These are phyloP conservation scores for Beauveria caledonica DNA, from an alignment of 2,329 filamentous ascomycete genomes.

Conservation along the genomic window DNA sequence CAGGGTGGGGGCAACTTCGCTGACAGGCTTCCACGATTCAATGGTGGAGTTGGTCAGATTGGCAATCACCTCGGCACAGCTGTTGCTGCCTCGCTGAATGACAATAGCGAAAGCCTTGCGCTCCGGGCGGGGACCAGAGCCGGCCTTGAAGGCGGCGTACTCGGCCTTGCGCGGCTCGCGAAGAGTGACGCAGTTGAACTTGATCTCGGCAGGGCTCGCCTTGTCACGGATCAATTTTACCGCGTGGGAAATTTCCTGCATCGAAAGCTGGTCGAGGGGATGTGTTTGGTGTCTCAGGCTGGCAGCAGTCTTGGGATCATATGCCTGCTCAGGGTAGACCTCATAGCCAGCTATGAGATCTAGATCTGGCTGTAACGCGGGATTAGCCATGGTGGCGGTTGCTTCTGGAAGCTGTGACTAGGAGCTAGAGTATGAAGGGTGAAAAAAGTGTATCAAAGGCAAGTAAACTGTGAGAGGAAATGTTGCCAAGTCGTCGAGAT, in stretches of 20 bases:
- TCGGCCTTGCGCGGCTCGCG: slow-evolving; percentile 55
- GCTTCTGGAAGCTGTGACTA: not conserved
- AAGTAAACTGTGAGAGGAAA: not conserved
- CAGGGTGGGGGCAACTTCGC: slow-evolving; percentile 42
- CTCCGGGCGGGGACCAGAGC: slow-evolving; percentile 36
- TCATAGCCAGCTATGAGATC: slow-evolving; percentile 37
- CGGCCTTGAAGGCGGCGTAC: slow-evolving; percentile 53
- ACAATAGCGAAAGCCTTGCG: slow-evolving; percentile 44
- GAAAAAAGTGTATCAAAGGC: not conserved
- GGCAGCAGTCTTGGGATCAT: slow-evolving; percentile 29
- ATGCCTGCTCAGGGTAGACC: slow-evolving; percentile 32
- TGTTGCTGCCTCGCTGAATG: slow-evolving; percentile 29
- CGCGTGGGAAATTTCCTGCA: slow-evolving; percentile 45
- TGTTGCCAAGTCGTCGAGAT: not conserved
- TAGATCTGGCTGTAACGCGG: slow-evolving; percentile 25
- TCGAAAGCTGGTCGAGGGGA: slow-evolving; percentile 42
- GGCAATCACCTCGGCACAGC: slow-evolving; percentile 45
- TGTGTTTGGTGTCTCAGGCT: slow-evolving; percentile 26
- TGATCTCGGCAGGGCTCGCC: slow-evolving; percentile 24
- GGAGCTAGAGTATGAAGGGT: not conserved
- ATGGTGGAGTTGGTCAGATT: slow-evolving; percentile 32
- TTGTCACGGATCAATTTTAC: slow-evolving; percentile 39
- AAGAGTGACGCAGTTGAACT: slow-evolving; percentile 57
- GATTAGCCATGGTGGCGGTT: slow-evolving; percentile 15
- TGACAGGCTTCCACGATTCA: slow-evolving; percentile 38